Evolutionary conservation across 1,284 basidiomycete species (phyloP), one percentile per base, ranked within the genome.

Genomic region (Tremellales sp.): DNA sequence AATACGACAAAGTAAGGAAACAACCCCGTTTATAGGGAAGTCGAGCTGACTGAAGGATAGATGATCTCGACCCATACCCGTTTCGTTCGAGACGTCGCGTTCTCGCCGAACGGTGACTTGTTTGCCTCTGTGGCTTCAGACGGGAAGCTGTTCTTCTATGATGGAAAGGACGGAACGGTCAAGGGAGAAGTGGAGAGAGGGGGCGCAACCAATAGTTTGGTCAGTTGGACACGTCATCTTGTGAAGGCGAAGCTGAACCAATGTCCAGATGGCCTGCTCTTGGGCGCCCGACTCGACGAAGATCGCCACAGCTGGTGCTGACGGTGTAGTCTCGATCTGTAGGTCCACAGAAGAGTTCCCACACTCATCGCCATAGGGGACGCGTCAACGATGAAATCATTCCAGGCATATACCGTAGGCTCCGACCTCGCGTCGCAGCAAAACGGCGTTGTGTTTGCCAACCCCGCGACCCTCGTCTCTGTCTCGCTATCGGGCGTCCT

Each of bases 101-200:
- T 84, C 66, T 79, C 90, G 0, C 83, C 85, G 0, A 83, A 83
- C 27, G 92, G 91, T 3, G 81, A 85, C 39, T 75, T 83, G 21
- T 97, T 97, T 66, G 86, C 83, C 13, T 92, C 89, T 38, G 91
- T 89, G 13, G 94, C 91, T 24, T 88, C 89, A 4, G 95, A 99
- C 72, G 82, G 79, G 40, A 94, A 92, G 74, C 75, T 78, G 13
- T 87, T 95, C 74, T 61, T 98, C 18, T 97, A 95, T 68, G 90
- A 97, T 56, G 95, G 94, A 25, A 84, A 87, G 72, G 84, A 81
- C 3, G 93, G 92, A 2, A 89, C 95, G 29, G 82, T 82, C 7
- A 60, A 86, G 42, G 79, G 76, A 18, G 85, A 88, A 60, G 67
- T 89, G 36, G 63, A 60, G 14, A 82, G 81, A 60, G 86, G 41